Conservation (phyloP, 2,329 filamentous ascomycete species). For the Fusarium vanettenii region DNA sequence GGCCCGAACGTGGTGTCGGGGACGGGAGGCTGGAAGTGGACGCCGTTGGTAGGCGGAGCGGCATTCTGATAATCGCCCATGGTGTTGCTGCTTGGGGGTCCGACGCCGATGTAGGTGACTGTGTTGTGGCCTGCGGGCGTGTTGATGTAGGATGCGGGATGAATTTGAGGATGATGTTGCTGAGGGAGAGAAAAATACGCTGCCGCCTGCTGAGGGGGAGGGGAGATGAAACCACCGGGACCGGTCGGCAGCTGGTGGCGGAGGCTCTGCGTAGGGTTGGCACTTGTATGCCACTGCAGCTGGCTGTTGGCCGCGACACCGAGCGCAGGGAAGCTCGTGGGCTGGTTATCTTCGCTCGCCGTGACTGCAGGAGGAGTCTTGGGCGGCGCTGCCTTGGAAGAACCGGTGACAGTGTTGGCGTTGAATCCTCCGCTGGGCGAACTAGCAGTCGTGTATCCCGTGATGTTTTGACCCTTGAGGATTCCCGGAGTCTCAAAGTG, state of each 20-base stretch:
- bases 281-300: conserved; percentile 50
- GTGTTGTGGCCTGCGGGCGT: conserved; percentile 5
- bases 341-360: conserved; percentile 21
- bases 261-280: conserved; percentile 49
- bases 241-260: conserved; percentile 38
- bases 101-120: conserved; percentile 45
- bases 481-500: conserved; percentile 41
- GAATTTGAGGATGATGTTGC: conserved; percentile 21
- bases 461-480: conserved; percentile 8
- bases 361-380: conserved; percentile 15
- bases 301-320: conserved; percentile 37
- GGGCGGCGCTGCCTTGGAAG: conserved; percentile 10
- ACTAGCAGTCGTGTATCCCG: conserved; percentile 34
- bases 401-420: conserved; percentile 7
- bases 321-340: conserved; percentile 46
- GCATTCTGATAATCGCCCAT: conserved; percentile 56
- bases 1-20: conserved; percentile 68
- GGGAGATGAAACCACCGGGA: conserved; percentile 22
- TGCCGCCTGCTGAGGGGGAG: conserved; percentile 30
- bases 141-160: conserved; percentile 27
- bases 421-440: conserved; percentile 41
- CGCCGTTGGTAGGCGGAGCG: conserved; percentile 55
- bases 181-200: conserved; percentile 12
- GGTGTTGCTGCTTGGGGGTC: conserved; percentile 46
- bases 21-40: conserved; percentile 69